These are phyloP conservation scores for Dendrobium chrysotoxum DNA, from an alignment of 106 monocot species.

Conservation along the genomic window DNA sequence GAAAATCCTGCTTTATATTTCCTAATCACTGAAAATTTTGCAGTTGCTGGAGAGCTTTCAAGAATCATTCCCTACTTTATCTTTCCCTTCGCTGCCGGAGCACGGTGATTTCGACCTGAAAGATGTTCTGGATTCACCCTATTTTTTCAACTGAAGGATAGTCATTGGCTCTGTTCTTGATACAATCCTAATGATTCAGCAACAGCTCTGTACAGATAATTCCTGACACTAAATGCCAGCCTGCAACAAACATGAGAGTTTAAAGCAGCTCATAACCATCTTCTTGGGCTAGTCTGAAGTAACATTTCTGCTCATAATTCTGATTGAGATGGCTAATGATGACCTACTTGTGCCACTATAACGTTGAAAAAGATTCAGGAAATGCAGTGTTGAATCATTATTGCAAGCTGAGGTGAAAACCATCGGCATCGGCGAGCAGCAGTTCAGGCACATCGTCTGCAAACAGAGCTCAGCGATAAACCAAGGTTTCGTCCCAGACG, in stretches of 20 bases:
- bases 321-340: not conserved
- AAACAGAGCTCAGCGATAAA: too few relatives aligned
- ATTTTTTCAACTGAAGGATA: constrained; percentile 61
- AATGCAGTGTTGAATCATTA: not conserved
- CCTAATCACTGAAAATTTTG: constrained; percentile 11
- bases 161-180: not conserved
- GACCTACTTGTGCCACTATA: not conserved
- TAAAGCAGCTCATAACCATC: not conserved
- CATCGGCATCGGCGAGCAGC: not conserved
- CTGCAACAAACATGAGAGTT: not conserved
- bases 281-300: not conserved
- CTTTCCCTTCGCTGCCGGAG: constrained; percentile 54
- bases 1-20: not conserved
- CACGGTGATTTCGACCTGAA: constrained; percentile 55
- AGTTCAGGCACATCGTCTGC: too few relatives aligned
- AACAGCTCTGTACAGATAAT: not conserved
- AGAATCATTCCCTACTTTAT: constrained; percentile 45
- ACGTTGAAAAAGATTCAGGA: not conserved
- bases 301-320: not conserved
- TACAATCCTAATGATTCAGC: not conserved
- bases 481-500: too few relatives aligned
- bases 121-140: constrained; percentile 53
- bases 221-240: not conserved
- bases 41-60: constrained; percentile 62
- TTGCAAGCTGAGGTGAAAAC: not conserved